A percentile compares a stretch with the other conserved stretches of the same genome.
These are phyloP conservation scores for Grigorovia jiainica DNA, from an alignment of 805 yeast species.

Conservation along the genomic window DNA sequence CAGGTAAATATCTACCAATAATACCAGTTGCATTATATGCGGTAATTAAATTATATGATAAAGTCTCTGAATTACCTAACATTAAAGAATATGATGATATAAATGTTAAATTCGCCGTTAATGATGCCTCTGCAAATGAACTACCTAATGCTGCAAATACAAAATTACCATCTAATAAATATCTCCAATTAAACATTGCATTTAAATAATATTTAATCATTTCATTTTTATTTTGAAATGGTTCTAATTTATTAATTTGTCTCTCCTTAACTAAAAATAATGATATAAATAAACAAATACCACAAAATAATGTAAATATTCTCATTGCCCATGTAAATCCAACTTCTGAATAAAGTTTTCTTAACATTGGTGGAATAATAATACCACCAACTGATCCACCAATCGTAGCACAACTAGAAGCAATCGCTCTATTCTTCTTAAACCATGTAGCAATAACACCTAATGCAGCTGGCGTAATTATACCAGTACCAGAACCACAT, in stretches of 20 bases:
- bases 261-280: constrained; percentile 35
- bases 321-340: constrained; percentile 57
- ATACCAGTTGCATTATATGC: constrained; percentile 39
- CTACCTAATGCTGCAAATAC: constrained; percentile 35
- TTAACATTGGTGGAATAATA: constrained; percentile 44
- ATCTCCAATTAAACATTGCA: constrained; percentile 26
- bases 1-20: constrained; percentile 38
- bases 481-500: constrained; percentile 50
- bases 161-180: constrained; percentile 37
- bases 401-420: constrained; percentile 40
- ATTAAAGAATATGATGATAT: constrained; percentile 45
- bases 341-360: constrained; percentile 38
- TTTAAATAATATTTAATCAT: constrained; percentile 21
- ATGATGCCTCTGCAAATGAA: constrained; percentile 38
- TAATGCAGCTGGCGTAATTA: constrained; percentile 51
- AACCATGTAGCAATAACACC: constrained; percentile 64
- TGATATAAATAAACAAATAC: constrained; percentile 31
- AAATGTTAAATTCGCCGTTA: constrained; percentile 40
- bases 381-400: constrained; percentile 54
- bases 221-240: constrained; percentile 32
- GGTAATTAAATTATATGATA: constrained; percentile 40
- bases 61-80: constrained; percentile 35
- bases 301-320: constrained; percentile 39
- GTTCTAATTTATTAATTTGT: constrained; percentile 20
- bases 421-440: constrained; percentile 46